Evolutionary conservation across 495 filamentous ascomycete genomes (phyloP).

Genomic region (Xylaria cubensis): DNA sequence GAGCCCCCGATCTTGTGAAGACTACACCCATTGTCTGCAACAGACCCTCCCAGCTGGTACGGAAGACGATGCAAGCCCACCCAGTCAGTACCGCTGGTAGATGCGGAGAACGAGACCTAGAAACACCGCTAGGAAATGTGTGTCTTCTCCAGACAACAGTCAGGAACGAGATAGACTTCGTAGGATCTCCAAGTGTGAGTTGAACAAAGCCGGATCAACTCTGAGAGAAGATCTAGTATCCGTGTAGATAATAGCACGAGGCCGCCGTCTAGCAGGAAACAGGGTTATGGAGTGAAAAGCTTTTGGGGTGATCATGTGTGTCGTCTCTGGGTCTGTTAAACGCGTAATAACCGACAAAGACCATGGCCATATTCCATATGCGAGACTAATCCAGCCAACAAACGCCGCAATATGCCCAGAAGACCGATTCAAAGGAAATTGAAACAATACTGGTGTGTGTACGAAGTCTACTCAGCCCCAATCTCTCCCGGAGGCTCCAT

Average conservation of each 20-base stretch:
- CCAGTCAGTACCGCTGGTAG: neutral
- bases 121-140: conserved; percentile 4
- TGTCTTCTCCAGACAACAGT: conserved; percentile 12
- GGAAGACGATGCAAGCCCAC: neutral
- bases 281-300: conserved; percentile 25
- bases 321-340: conserved; percentile 38
- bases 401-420: conserved; percentile 43
- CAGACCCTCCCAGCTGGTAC: neutral
- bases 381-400: conserved; percentile 40
- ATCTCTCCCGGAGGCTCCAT: conserved; percentile 56
- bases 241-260: conserved; percentile 24
- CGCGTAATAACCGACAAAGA: conserved; percentile 34
- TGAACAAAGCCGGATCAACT: conserved; percentile 11
- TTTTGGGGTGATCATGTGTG: conserved; percentile 39
- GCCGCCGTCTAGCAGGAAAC: conserved; percentile 34
- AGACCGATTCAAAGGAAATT: conserved; percentile 26
- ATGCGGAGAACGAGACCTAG: conserved; percentile 6
- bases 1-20: conserved; percentile 8
- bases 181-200: conserved; percentile 10
- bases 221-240: neutral
- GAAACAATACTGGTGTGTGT: conserved; percentile 24
- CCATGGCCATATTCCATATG: conserved; percentile 44
- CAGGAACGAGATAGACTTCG: conserved; percentile 2
- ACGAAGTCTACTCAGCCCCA: conserved; percentile 53
- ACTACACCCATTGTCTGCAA: conserved; percentile 15